Percentiles rank a stretch among this genome's conserved stretches.
These are phyloP conservation scores for Podila verticillata DNA, from an alignment of 192 early-diverging fungal species.

Conservation along the genomic window DNA sequence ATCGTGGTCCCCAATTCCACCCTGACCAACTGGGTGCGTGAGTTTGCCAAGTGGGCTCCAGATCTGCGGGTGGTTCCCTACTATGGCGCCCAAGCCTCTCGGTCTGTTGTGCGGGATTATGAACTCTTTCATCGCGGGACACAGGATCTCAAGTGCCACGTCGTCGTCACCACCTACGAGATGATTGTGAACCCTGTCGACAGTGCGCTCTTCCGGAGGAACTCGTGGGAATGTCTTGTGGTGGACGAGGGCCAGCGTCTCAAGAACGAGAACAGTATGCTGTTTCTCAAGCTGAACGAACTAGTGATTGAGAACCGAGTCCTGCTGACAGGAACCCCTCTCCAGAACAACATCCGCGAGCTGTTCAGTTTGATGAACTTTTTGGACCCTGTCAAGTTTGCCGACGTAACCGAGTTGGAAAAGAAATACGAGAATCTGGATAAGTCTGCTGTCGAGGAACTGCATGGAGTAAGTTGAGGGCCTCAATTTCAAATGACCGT, in stretches of 20 bases:
- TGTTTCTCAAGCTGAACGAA: conserved; percentile 65
- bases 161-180: conserved; percentile 75
- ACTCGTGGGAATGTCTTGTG: conserved; percentile 69
- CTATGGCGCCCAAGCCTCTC: conserved; percentile 56
- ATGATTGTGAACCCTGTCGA: conserved; percentile 54
- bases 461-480: conserved; percentile 63
- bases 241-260: conserved; percentile 85
- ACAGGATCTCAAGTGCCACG: conserved; percentile 68
- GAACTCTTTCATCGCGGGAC: conserved; percentile 57
- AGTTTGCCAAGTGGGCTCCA: conserved; percentile 78
- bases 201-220: conserved; percentile 57
- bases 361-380: conserved; percentile 79
- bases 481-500: not conserved
- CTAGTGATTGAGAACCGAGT: conserved; percentile 62
- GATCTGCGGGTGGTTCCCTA: conserved; percentile 66
- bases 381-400: conserved; percentile 69
- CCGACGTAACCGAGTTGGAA: conserved; percentile 63
- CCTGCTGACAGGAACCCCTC: conserved; percentile 76
- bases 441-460: conserved; percentile 64
- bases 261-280: conserved; percentile 72
- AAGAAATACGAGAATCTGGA: conserved; percentile 64
- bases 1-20: conserved; percentile 76
- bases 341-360: conserved; percentile 79
- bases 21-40: conserved; percentile 73
- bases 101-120: conserved; percentile 59